A percentile compares a stretch with the other conserved stretches of the same genome.
Conservation (phyloP, 768 basidiomycete genomes). For the Termitomyces sp. region DNA sequence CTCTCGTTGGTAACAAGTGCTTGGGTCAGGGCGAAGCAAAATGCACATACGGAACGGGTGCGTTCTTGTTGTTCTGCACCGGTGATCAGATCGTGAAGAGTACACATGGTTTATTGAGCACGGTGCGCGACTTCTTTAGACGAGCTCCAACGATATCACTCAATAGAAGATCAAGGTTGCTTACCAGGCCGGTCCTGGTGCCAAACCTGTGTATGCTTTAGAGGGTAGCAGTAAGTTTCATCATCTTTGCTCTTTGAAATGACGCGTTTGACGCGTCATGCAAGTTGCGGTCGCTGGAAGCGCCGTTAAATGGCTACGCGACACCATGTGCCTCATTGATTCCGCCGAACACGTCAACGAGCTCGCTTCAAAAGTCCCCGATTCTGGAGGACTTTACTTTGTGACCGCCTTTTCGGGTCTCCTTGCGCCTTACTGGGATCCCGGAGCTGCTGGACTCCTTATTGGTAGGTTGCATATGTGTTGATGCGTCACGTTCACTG, state of each 20-base stretch:
- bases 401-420: slow-evolving; percentile 96
- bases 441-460: slow-evolving; percentile 79
- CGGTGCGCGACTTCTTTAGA: slow-evolving; percentile 38
- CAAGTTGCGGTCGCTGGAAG: slow-evolving; percentile 91
- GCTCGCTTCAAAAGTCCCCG: slow-evolving; percentile 68
- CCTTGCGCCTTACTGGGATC: slow-evolving; percentile 97
- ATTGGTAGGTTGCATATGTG: slow-evolving; percentile 46
- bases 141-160: background rate
- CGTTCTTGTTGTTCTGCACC: slow-evolving; percentile 94
- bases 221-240: slow-evolving; percentile 81
- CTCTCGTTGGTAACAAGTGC: slow-evolving; percentile 95
- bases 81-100: slow-evolving; percentile 84
- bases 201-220: slow-evolving; percentile 84
- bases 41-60: slow-evolving; percentile 97
- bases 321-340: slow-evolving; percentile 80
- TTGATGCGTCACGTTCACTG: background rate
- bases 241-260: background rate
- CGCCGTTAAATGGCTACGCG: slow-evolving; percentile 95
- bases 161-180: slow-evolving; percentile 52
- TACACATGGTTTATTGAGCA: slow-evolving; percentile 81
- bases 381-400: slow-evolving; percentile 90
- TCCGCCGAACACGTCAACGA: slow-evolving; percentile 80
- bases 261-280: background rate
- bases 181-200: slow-evolving; percentile 76
- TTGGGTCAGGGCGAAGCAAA: slow-evolving; percentile 89